These are phyloP conservation scores for Yamadazyma jaroonii DNA, from an alignment of 1,139 yeast genomes.

Conservation along the genomic window DNA sequence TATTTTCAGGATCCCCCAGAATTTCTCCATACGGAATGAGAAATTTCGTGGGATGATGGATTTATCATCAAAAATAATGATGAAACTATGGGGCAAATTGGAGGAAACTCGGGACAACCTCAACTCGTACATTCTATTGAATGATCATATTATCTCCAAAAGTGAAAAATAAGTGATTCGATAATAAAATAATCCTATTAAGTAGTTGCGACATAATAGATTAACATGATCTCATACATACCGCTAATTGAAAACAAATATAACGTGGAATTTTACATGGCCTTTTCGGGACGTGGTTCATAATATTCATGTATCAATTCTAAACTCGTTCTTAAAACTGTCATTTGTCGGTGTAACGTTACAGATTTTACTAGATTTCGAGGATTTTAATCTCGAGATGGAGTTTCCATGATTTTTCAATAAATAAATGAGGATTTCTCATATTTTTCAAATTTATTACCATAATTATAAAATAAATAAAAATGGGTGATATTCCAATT, in stretches of 20 bases:
- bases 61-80: neutral
- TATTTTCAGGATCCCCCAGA: conserved; percentile 1
- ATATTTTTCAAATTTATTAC: neutral
- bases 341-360: conserved; percentile 11
- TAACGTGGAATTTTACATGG: neutral
- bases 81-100: no score
- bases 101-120: no score
- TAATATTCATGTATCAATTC: no score
- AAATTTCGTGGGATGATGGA: conserved; percentile 1
- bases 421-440: conserved; percentile 6
- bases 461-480: neutral
- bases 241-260: neutral
- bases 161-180: no score
- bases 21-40: neutral
- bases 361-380: conserved; percentile 5
- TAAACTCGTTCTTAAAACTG: neutral
- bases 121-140: no score
- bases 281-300: no score
- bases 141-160: no score
- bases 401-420: neutral
- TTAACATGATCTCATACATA: neutral
- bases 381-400: neutral
- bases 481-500: conserved; percentile 26
- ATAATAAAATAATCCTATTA: no score
- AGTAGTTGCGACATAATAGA: neutral